Percentiles rank a stretch among this genome's conserved stretches.
Conservation (phyloP, 192 early-diverging fungal genomes). For the Backusella psychrophila region DNA sequence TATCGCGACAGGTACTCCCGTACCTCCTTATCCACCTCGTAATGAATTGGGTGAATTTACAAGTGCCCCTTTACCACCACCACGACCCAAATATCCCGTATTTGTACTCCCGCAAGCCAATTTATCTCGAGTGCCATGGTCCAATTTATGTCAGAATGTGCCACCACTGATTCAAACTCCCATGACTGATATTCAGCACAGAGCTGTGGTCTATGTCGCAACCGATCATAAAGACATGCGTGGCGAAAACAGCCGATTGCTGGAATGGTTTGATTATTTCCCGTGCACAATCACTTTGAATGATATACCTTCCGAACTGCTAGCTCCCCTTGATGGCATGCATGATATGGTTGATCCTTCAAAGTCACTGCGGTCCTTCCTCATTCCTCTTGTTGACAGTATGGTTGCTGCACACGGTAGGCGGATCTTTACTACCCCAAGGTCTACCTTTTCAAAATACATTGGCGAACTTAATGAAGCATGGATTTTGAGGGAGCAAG, state of each 20-base stretch:
- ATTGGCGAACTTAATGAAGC: constrained; percentile 27
- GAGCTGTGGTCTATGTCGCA: constrained; percentile 46
- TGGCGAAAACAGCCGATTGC: constrained; percentile 17
- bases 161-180: background rate
- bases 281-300: constrained; percentile 43
- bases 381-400: constrained; percentile 33
- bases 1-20: constrained; percentile 4
- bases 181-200: background rate
- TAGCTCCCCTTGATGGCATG: constrained; percentile 29
- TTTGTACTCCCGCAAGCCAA: background rate
- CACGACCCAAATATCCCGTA: background rate
- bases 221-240: constrained; percentile 47
- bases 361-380: constrained; percentile 17
- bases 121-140: background rate
- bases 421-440: constrained; percentile 22
- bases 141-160: background rate
- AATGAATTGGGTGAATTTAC: background rate
- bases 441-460: constrained; percentile 36
- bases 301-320: constrained; percentile 34
- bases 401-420: constrained; percentile 34
- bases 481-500: constrained; percentile 15
- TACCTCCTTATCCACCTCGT: constrained; percentile 14
- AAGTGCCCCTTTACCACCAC: background rate
- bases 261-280: constrained; percentile 38
- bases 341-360: constrained; percentile 25